Evolutionary conservation across 169 alveolate genomes (phyloP).

Genomic region (Perkinsus olseni): DNA sequence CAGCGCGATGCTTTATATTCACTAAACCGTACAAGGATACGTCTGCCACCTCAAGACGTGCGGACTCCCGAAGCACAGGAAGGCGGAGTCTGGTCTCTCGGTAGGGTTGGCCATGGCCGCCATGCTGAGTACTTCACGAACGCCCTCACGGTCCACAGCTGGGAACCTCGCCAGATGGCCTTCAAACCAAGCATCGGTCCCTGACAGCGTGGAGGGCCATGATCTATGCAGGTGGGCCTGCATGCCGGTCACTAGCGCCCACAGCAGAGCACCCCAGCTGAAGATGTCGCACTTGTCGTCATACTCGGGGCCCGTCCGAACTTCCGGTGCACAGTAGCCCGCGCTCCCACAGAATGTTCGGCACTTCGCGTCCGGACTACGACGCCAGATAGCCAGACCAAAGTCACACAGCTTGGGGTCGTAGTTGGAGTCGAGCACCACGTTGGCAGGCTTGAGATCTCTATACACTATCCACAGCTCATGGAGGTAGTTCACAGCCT

Average conservation of each 20-base stretch:
- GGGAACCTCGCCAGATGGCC: background rate
- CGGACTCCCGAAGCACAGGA: background rate
- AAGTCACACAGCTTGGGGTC: constrained; percentile 4
- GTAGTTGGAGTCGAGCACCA: background rate
- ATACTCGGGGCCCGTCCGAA: background rate
- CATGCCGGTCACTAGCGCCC: background rate
- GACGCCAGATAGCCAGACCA: constrained; percentile 6
- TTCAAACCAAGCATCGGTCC: background rate
- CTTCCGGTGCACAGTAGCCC: background rate
- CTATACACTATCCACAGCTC: background rate
- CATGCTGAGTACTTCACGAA: background rate
- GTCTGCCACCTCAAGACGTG: background rate
- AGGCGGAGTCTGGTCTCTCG: background rate
- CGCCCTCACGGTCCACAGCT: background rate
- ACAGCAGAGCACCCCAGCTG: background rate
- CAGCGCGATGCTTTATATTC: background rate
- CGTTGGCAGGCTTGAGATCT: constrained; percentile 15
- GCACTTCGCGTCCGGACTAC: background rate
- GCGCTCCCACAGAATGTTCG: background rate
- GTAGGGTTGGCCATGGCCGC: background rate
- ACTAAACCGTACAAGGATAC: background rate
- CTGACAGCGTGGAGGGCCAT: background rate
- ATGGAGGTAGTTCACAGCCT: constrained; percentile 7
- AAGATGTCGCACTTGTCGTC: background rate
- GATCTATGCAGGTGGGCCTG: background rate